Base-by-base conservation (phyloP, 1,139 yeast species). In the Blastobotrys serpentis region DNA sequence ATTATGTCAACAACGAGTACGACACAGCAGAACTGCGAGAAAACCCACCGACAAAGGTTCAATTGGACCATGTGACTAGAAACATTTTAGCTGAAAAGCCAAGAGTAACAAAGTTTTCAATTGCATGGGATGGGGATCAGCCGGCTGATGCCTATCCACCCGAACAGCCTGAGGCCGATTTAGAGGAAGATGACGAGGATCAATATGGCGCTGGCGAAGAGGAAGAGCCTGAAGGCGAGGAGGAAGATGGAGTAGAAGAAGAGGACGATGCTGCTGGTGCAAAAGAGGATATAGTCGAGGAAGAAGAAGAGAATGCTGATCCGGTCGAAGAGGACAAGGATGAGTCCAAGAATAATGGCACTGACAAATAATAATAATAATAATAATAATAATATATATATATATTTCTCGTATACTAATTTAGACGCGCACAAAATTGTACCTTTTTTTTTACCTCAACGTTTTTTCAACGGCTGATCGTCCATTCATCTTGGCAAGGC, bases 51-150 rank as follows among this genome's bases (percentile, higher is more conserved):
- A 79, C 83, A 7, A 87, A 88, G 64, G 97, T 92, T 1, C 96
- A 87, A 63, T 90, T 92, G 13, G 97, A 90, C 49, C 95, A 86
- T 62, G 96, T 92, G 34, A 95, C 87, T 39, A 78, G 99, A 63
- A 94, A 90, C 67, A 87, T 92, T 43, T 73, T 94, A 52, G 98
- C 98, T 1, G 98, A 94, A 64, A 94, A 92, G 71, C 99, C 99
- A 32, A 76, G 98, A 58, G 98, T 94, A 36, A 92, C 99, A 7
- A 75, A 97, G 59, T 94, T 90, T 69, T 92, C 92, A 66, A 92
- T 92, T 52, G 95, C 89, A 4, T 92, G 99, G 99, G 74, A 70
- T 51, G 78, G 76, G 52, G 84, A 76, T 42, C 59, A 54, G 36
- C 78, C 74, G 43, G 77, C 76, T 26, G 84, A 82, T 48, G 86